Evolutionary conservation across 257 asterid genomes (phyloP), one percentile per base, ranked within the genome.

Genomic region (Rehmannia glutinosa): DNA sequence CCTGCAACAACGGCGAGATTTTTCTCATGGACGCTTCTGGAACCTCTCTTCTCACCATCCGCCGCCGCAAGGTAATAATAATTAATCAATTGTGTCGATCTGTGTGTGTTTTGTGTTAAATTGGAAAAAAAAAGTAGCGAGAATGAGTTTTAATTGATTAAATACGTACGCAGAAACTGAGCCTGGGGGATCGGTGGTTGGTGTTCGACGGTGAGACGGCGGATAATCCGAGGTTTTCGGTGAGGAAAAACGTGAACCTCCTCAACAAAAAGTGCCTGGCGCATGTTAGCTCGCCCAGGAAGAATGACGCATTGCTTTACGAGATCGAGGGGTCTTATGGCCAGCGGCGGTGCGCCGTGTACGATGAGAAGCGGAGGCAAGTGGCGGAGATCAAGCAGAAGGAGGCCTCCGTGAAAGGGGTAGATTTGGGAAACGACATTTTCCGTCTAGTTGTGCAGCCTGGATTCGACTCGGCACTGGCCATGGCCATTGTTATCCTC

Each of bases 1-100:
- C 89, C 28, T 72, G 82, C 50, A 69, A 52, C 35, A 76, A 70
- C 9, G 75, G 67, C 19, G 82, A 82, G 69, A 80, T 87, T 57
- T 54, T 78, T 49, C 91, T 90, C 33, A 87, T 87, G 95, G 93
- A 87, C 59, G 91, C 85, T 24, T 67, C 63, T 24, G 97, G 97
- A 57, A 73, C 67, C 33, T 77, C 86, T 19, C 79, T 90, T 63
- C 72, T 87, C 77, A 87, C 93, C 10, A 83, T 85, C 71, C 93
- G 93, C 32, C 93, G 93, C 64, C 47, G 43, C 7, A 38, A 13
- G 28, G 36, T 62, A 23, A 32, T 32, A 32, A 32, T 51, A 51
- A 9, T 3, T 30, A 39, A 8, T 51, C 4, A 5, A 23, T 39
- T 53, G 9, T 24, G 19, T 35, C 10, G 5, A 10, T 36, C 10